Percentiles rank a stretch among this genome's conserved stretches.
Evolutionary conservation across 768 basidiomycete genomes (phyloP).

Genomic region (Phylloporus scabripes): DNA sequence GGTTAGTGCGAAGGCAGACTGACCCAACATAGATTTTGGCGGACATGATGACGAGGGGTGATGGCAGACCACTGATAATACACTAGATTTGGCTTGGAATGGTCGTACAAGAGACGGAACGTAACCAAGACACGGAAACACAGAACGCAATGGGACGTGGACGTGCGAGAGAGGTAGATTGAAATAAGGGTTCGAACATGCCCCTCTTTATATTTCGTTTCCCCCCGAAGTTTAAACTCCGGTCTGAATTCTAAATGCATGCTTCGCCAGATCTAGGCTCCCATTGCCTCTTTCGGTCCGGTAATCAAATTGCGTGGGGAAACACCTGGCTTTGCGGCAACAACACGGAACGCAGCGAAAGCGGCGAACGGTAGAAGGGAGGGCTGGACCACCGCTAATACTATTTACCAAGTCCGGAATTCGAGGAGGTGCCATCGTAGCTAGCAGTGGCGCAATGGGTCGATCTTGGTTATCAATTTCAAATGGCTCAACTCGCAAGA

Average conservation of each 20-base stretch:
- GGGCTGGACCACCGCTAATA: background rate
- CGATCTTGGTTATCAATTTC: conserved; percentile 22
- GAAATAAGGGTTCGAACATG: conserved; percentile 27
- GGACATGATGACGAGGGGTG: conserved; percentile 44
- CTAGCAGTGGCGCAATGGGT: background rate
- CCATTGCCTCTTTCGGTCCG: conserved; percentile 15
- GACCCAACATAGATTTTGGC: conserved; percentile 91
- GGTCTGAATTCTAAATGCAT: conserved; percentile 32
- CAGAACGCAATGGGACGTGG: conserved; percentile 42
- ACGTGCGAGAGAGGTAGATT: conserved; percentile 42
- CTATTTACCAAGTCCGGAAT: background rate
- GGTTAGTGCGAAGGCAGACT: conserved; percentile 60
- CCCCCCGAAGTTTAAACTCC: conserved; percentile 45
- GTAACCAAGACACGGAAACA: conserved; percentile 53
- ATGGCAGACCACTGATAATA: conserved; percentile 36
- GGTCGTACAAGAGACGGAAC: conserved; percentile 49
- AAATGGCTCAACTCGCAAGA: conserved; percentile 10
- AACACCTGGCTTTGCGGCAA: background rate
- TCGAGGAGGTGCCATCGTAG: conserved; percentile 5
- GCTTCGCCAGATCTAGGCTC: conserved; percentile 18
- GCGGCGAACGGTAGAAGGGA: background rate
- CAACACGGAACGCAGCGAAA: background rate
- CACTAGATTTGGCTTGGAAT: conserved; percentile 45
- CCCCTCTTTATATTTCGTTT: conserved; percentile 40
- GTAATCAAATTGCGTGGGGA: conserved; percentile 19